phyloP scores from a whole-genome alignment of 2,329 filamentous ascomycete species.

The Amauroascus verrucosus region DNA sequence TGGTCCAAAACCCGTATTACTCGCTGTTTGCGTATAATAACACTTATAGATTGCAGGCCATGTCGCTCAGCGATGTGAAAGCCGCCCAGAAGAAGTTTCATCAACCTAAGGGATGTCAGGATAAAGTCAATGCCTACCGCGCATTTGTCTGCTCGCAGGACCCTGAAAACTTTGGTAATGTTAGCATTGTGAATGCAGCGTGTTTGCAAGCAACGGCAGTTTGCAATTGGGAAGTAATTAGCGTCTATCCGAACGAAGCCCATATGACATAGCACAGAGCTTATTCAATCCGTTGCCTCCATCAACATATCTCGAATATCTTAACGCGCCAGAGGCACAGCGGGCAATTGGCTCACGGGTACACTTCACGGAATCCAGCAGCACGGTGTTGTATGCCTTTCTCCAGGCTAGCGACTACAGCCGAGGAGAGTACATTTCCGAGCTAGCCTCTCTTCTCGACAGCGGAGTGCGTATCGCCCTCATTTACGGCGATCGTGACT shows the following conservation, averaged over 20 bases:
- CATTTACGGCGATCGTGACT: constrained; percentile 56
- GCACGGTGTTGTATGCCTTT: constrained; percentile 39
- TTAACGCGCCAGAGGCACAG: constrained; percentile 50
- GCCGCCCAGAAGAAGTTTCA: constrained; percentile 38
- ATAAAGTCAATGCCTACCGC: constrained; percentile 45
- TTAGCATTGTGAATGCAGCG: constrained; percentile 35
- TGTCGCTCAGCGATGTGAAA: constrained; percentile 41
- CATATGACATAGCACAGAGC: constrained; percentile 49
- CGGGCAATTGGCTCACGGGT: constrained; percentile 47
- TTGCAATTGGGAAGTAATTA: constrained; percentile 49
- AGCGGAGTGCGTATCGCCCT: constrained; percentile 58
- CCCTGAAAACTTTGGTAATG: constrained; percentile 39
- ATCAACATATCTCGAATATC: constrained; percentile 45
- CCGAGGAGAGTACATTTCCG: constrained; percentile 50
- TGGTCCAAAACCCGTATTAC: constrained; percentile 42
- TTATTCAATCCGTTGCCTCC: constrained; percentile 44
- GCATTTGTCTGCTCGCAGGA: constrained; percentile 39
- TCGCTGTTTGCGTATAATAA: constrained; percentile 48
- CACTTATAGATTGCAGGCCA: constrained; percentile 46
- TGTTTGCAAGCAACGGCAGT: constrained; percentile 39
- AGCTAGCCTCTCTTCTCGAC: constrained; percentile 51
- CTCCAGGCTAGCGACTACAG: constrained; percentile 51
- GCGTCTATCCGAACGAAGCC: constrained; percentile 42
- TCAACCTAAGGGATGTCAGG: constrained; percentile 43
- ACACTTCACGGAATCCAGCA: constrained; percentile 45